Conservation (phyloP, 2,329 filamentous ascomycete genomes). For the Penicillium janthinellum region DNA sequence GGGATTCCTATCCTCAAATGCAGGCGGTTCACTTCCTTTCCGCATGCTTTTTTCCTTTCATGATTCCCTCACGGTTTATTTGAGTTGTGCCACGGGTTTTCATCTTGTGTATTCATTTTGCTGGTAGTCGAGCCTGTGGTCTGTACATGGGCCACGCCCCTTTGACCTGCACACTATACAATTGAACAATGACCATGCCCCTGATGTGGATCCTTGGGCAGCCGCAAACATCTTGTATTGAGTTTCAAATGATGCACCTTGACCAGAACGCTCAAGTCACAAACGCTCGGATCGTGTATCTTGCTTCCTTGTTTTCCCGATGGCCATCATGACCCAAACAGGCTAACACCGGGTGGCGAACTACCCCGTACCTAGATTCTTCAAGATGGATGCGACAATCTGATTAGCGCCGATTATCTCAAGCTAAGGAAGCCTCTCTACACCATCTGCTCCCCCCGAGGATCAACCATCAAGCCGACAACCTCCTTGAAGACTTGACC, state of each 20-base stretch:
- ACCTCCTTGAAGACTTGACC: not conserved
- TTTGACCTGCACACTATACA: slow-evolving; percentile 5
- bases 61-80: slow-evolving; percentile 13
- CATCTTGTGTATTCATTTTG: slow-evolving; percentile 11
- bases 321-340: not conserved
- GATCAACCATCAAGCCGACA: not conserved
- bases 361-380: not conserved
- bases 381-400: not conserved
- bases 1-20: not conserved
- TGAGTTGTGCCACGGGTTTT: slow-evolving; percentile 6
- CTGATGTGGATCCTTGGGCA: slow-evolving; percentile 13
- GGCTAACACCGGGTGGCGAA: too few relatives aligned
- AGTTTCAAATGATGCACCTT: slow-evolving; percentile 6
- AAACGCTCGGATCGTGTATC: slow-evolving; percentile 8
- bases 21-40: slow-evolving; percentile 11
- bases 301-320: slow-evolving; percentile 21
- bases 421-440: not conserved
- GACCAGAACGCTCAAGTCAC: slow-evolving; percentile 10
- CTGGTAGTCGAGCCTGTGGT: slow-evolving; percentile 7
- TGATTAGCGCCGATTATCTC: not conserved
- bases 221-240: slow-evolving; percentile 14
- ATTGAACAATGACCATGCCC: slow-evolving; percentile 8
- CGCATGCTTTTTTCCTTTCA: slow-evolving; percentile 19
- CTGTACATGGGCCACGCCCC: slow-evolving; percentile 3
- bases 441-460: not conserved